Base-by-base conservation (phyloP, 192 early-diverging fungal genomes). In the Entomortierella beljakovae region DNA sequence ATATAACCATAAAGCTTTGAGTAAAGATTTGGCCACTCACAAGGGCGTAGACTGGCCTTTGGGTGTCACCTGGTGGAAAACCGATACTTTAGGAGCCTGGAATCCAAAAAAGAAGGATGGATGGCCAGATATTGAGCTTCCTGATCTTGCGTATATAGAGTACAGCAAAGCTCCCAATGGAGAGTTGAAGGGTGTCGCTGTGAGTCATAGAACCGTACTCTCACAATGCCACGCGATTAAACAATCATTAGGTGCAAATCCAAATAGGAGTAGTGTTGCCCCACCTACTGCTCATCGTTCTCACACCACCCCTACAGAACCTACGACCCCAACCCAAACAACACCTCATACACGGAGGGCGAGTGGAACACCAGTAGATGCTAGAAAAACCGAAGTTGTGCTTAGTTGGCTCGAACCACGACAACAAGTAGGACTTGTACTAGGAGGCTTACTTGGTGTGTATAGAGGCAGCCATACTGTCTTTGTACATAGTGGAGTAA, bases 91-190 rank as follows among this genome's bases (percentile, higher is more conserved):
- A 52, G 92, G 93, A 2, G 84, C 82, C 10, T 90, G 79, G 71
- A 86, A 84, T 77, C 87, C 75, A 33, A 87, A 87, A 53, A 81
- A 80, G n/a, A 87, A 88, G 53, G 87, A 85, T 13, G 87, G 88
- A 8, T 83, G 86, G 76, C 81, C 82, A 7, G 63, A 74, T 20
- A 86, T 88, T 48, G 70, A 80, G 6, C 48, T 80, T 4, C 74
- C 86, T 15, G 94, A 95, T 33, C 73, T 93, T 26, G 95, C 95
- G 8, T 95, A 95, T 59, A 89, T 96, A 40, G 94, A 94, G 79
- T 95, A 92, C 62, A 91, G 90, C 65, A 96, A 94, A 64, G 90
- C 90, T 57, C 90, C 89, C 9, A 92, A 91, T 63, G 92, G 94
- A 46, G 91, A 93, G 80, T 83, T 96, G 15, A 95, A 96, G 80